Percentiles rank a stretch among this genome's conserved stretches.
Conservation (phyloP, 257 asterid genomes). For the Paulownia fortunei region DNA sequence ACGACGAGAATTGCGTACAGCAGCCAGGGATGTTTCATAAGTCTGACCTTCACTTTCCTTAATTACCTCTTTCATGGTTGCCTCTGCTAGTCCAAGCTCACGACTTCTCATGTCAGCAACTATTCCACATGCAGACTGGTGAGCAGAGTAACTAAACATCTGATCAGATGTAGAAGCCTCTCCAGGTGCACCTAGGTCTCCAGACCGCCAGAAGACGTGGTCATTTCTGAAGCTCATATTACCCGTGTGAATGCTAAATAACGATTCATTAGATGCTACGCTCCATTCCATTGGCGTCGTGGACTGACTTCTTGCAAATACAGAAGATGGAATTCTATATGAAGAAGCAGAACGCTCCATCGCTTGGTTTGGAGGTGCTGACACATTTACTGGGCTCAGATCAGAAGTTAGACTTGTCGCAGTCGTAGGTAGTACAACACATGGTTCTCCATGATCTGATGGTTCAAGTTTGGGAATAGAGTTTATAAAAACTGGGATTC, state of each 20-base stretch:
- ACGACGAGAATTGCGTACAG: slow-evolving; percentile 25
- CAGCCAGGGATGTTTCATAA: neutral
- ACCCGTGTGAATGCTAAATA: slow-evolving; percentile 64
- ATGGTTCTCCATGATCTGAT: neutral
- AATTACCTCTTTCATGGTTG: slow-evolving; percentile 44
- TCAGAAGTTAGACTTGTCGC: neutral
- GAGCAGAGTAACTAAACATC: slow-evolving; percentile 39
- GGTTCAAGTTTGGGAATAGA: neutral
- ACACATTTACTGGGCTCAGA: neutral
- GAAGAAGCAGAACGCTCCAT: slow-evolving; percentile 40
- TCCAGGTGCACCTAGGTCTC: slow-evolving; percentile 28
- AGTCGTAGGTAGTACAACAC: neutral
- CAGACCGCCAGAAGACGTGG: slow-evolving; percentile 34
- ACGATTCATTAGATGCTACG: slow-evolving; percentile 58
- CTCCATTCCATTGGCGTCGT: slow-evolving; percentile 59
- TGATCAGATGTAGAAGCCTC: slow-evolving; percentile 34
- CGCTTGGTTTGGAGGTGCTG: slow-evolving; percentile 46
- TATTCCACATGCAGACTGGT: neutral
- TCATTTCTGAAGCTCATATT: slow-evolving; percentile 57
- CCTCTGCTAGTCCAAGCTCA: slow-evolving; percentile 42
- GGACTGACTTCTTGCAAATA: slow-evolving; percentile 44
- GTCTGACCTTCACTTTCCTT: slow-evolving; percentile 37
- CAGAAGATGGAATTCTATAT: slow-evolving; percentile 55
- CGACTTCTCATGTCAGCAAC: slow-evolving; percentile 30
- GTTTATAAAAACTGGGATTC: neutral